Percentiles rank a stretch among this genome's conserved stretches.
Conservation (phyloP, 1,284 basidiomycete species). For the Cryptococcus sp. region DNA sequence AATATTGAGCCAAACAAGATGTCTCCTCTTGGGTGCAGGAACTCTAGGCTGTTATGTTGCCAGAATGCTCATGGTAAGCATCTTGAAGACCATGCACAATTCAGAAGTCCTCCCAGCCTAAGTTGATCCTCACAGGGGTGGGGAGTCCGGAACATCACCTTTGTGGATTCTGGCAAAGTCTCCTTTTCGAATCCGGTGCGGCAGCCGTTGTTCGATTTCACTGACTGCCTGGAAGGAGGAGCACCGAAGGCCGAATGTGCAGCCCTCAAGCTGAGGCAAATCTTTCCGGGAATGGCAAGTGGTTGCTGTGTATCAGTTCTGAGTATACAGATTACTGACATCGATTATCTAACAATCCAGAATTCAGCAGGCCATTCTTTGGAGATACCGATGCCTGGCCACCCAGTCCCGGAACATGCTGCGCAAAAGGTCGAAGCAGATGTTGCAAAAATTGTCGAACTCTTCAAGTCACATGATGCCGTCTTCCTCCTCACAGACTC, state of each 20-base stretch:
- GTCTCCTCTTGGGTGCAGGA: slow-evolving; percentile 87
- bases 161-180: slow-evolving; percentile 85
- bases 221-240: slow-evolving; percentile 89
- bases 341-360: too few species aligned
- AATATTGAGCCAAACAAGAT: slow-evolving; percentile 72
- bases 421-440: slow-evolving; percentile 55
- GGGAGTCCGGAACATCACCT: slow-evolving; percentile 89
- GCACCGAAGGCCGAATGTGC: slow-evolving; percentile 91
- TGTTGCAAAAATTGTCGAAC: slow-evolving; percentile 66
- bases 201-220: slow-evolving; percentile 92
- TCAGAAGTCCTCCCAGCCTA: too few species aligned
- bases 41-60: slow-evolving; percentile 97
- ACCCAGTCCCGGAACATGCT: slow-evolving; percentile 71
- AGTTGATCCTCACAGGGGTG: slow-evolving; percentile 66
- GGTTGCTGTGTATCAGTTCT: too few species aligned
- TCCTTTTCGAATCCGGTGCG: slow-evolving; percentile 96
- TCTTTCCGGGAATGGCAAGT: slow-evolving; percentile 94
- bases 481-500: slow-evolving; percentile 98
- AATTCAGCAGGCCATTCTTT: slow-evolving; percentile 72
- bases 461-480: slow-evolving; percentile 81
- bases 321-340: too few species aligned
- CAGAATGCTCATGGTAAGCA: slow-evolving; percentile 73
- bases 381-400: slow-evolving; percentile 95
- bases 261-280: slow-evolving; percentile 76
- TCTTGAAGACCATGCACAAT: not conserved